These are phyloP conservation scores for Phytomonas francai DNA, from an alignment of 208 protist genomes.

Conservation along the genomic window DNA sequence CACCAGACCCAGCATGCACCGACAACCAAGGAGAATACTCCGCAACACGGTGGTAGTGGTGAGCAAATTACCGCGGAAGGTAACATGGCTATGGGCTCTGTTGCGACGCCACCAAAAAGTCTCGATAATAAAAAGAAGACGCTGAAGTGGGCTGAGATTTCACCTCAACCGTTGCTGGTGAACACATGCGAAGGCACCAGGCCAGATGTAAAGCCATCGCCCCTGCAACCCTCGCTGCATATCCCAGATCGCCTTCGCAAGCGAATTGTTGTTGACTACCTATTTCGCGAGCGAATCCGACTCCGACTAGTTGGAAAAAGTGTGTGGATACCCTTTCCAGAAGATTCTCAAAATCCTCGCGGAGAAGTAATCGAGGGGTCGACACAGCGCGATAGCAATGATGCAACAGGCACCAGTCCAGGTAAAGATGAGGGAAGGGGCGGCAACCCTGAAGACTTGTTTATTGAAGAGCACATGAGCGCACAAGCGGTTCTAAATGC, in stretches of 20 bases:
- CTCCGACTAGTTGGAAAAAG: slow-evolving; percentile 36
- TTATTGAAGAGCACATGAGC: slow-evolving; percentile 21
- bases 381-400: neutral
- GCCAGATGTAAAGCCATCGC: slow-evolving; percentile 16
- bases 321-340: neutral
- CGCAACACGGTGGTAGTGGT: neutral
- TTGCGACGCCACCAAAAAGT: neutral
- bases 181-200: neutral
- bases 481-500: slow-evolving; percentile 36
- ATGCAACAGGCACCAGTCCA: neutral
- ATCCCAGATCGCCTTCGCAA: slow-evolving; percentile 44
- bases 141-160: neutral
- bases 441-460: slow-evolving; percentile 8
- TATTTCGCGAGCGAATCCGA: slow-evolving; percentile 39
- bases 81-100: neutral
- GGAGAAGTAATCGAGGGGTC: neutral
- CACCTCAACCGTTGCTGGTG: neutral
- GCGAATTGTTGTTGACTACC: slow-evolving; percentile 50
- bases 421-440: neutral
- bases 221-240: slow-evolving; percentile 59
- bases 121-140: neutral
- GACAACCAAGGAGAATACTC: neutral
- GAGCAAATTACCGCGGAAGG: neutral
- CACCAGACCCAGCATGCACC: neutral
- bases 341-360: neutral